phyloP scores from a whole-genome alignment of 352 stramenopile species.

The Globisporangium paddicum region DNA sequence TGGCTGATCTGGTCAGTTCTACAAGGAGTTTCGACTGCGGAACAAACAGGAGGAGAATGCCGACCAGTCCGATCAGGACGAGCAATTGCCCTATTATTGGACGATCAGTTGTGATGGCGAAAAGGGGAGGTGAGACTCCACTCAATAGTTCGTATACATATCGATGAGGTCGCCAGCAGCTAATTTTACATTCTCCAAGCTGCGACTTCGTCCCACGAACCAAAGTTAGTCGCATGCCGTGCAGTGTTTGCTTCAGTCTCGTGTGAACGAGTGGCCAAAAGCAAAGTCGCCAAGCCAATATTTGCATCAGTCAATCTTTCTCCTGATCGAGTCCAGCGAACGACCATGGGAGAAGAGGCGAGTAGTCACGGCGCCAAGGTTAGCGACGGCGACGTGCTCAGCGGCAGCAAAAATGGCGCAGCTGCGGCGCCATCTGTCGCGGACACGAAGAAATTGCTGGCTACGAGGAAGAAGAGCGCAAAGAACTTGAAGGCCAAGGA shows the following conservation, averaged over 20 bases:
- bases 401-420: neutral
- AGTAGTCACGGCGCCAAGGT: neutral
- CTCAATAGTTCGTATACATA: no score
- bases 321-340: neutral
- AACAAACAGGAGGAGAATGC: neutral
- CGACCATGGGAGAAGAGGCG: neutral
- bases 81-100: neutral
- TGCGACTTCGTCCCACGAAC: neutral
- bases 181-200: neutral
- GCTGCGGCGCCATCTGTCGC: neutral
- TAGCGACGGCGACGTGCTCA: neutral
- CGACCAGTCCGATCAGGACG: neutral
- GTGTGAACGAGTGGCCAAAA: neutral
- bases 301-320: neutral
- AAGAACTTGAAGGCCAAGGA: slow-evolving; percentile 74
- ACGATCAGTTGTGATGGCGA: neutral
- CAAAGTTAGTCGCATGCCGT: neutral
- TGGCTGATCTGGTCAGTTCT: neutral
- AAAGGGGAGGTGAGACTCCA: no score
- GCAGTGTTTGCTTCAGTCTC: neutral
- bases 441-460: slow-evolving; percentile 27
- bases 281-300: neutral
- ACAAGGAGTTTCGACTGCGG: neutral
- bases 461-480: slow-evolving; percentile 47
- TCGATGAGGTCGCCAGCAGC: no score